Evolutionary conservation across 768 basidiomycete genomes (phyloP).

Genomic region (Rhodotorula kratochvilovae): DNA sequence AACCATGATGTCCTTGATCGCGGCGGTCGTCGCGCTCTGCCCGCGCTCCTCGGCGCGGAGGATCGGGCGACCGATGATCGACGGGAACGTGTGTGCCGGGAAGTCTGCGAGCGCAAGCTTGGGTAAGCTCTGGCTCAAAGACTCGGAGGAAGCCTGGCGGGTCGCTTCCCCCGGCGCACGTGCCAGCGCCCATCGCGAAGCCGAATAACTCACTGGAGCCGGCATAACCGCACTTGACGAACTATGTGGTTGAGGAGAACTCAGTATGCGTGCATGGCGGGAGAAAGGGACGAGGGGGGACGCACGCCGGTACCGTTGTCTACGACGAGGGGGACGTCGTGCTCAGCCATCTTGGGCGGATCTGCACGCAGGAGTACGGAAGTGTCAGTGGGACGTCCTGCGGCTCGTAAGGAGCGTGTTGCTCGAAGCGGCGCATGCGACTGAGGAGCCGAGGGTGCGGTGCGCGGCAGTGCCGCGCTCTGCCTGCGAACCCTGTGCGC

Average conservation of each 20-base stretch:
- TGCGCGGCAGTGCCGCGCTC: too few relatives aligned
- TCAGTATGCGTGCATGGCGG: not conserved
- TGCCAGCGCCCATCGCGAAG: not conserved
- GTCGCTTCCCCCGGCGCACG: too few relatives aligned
- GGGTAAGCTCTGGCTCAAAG: too few relatives aligned
- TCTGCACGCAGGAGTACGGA: not conserved
- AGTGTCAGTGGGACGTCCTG: not conserved
- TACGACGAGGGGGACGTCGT: conserved; percentile 59
- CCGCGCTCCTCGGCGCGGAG: conserved; percentile 88
- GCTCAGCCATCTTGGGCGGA: conserved; percentile 22
- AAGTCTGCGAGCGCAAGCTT: conserved; percentile 56
- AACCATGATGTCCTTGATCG: conserved; percentile 96
- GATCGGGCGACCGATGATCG: conserved; percentile 93
- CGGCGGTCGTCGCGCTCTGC: conserved; percentile 59
- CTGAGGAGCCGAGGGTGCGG: too few relatives aligned
- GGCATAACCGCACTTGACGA: conserved; percentile 84
- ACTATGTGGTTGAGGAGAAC: conserved; percentile 52
- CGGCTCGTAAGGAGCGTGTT: too few relatives aligned
- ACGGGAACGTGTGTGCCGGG: conserved; percentile 93
- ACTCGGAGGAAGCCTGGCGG: too few relatives aligned
- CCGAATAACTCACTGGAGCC: conserved; percentile 57
- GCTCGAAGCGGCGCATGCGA: too few relatives aligned
- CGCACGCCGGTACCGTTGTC: conserved; percentile 85
- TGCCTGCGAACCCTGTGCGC: too few relatives aligned
- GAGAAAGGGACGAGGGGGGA: conserved; percentile 11